phyloP scores from a whole-genome alignment of 768 basidiomycete genomes.

The Boletus vermiculosoides region DNA sequence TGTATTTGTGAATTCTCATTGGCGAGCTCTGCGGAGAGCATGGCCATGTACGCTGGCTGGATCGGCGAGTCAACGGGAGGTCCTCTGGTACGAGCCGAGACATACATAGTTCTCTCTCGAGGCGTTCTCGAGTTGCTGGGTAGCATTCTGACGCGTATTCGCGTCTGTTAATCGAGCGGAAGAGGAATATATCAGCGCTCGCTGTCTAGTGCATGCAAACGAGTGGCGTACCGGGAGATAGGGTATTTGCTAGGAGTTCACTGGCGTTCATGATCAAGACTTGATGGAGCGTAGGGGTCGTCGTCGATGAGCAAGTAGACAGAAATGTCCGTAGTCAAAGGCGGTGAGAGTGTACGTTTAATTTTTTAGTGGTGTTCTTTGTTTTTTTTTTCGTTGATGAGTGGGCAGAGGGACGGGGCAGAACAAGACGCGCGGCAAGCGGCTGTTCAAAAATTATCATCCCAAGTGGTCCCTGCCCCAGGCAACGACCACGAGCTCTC shows the following conservation, averaged over 20 bases:
- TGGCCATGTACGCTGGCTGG: constrained; percentile 90
- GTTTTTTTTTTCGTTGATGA: neutral
- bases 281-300: constrained; percentile 23
- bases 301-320: constrained; percentile 20
- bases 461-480: neutral
- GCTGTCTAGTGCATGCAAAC: constrained; percentile 29
- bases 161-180: constrained; percentile 56
- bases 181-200: constrained; percentile 29
- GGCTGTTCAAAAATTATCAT: constrained; percentile 34
- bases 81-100: constrained; percentile 11
- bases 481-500: constrained; percentile 7
- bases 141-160: constrained; percentile 87
- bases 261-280: constrained; percentile 78
- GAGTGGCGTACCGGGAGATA: constrained; percentile 74
- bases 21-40: constrained; percentile 81
- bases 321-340: constrained; percentile 15
- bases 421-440: constrained; percentile 33
- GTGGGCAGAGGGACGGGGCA: constrained; percentile 30
- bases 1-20: constrained; percentile 69
- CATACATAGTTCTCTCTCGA: constrained; percentile 88
- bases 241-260: constrained; percentile 87
- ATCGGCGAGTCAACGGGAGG: constrained; percentile 19
- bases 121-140: constrained; percentile 83
- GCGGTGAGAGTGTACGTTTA: constrained; percentile 4
- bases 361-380: neutral